A percentile compares a stretch with the other conserved stretches of the same genome.
Conservation (phyloP, 768 basidiomycete species). For the Rhodosporidiobolus odoratus region DNA sequence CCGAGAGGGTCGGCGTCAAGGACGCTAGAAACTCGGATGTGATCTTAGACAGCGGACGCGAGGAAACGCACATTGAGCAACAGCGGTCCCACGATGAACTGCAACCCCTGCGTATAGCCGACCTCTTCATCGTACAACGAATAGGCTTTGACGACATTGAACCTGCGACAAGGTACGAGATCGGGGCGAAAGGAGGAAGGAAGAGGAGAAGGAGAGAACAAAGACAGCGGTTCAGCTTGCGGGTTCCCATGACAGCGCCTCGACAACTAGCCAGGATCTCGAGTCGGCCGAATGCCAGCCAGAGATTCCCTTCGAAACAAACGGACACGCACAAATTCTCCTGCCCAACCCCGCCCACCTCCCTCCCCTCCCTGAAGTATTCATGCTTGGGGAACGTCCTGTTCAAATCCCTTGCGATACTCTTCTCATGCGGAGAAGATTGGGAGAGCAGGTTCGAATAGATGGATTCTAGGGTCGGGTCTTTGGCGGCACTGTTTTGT, state of each 20-base stretch:
- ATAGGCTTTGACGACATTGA: slow-evolving; percentile 97
- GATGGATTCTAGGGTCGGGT: slow-evolving; percentile 70
- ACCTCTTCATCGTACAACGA: slow-evolving; percentile 82
- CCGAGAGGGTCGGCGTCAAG: background rate
- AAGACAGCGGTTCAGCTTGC: no score
- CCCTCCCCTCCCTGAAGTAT: slow-evolving; percentile 87
- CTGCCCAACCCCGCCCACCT: slow-evolving; percentile 90
- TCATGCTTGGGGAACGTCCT: slow-evolving; percentile 96
- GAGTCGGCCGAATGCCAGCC: no score
- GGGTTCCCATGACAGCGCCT: no score
- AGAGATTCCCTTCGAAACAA: no score
- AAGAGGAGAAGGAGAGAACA: background rate
- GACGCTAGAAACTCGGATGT: background rate
- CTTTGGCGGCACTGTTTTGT: slow-evolving; percentile 81
- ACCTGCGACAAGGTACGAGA: slow-evolving; percentile 44
- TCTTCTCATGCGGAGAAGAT: slow-evolving; percentile 81
- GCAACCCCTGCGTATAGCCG: slow-evolving; percentile 95
- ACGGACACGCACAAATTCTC: slow-evolving; percentile 60
- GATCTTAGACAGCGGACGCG: background rate
- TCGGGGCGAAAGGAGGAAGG: background rate
- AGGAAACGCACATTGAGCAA: slow-evolving; percentile 66
- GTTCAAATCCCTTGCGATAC: slow-evolving; percentile 77
- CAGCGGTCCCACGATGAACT: slow-evolving; percentile 90
- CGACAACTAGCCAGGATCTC: no score
- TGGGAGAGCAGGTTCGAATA: slow-evolving; percentile 80